phyloP scores from a whole-genome alignment of 441 rosid genomes.

The Geranium incanum region DNA sequence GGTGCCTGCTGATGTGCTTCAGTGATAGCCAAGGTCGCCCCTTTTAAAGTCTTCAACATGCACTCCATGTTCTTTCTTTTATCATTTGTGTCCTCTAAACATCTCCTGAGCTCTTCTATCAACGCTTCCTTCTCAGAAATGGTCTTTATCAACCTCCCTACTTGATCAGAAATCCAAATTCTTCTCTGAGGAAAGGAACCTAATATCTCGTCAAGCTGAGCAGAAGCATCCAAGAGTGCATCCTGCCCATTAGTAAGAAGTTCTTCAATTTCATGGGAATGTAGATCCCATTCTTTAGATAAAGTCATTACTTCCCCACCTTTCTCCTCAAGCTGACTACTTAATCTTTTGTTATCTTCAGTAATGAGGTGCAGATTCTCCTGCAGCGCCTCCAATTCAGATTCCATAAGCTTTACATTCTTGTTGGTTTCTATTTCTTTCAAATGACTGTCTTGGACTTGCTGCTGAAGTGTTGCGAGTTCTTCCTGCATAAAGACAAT shows the following conservation, averaged over 20 bases:
- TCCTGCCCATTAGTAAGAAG: constrained; percentile 67
- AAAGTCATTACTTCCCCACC: constrained; percentile 38
- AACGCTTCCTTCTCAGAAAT: constrained; percentile 65
- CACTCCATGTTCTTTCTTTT: constrained; percentile 65
- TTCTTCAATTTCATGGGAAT: constrained; percentile 69
- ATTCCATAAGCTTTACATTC: constrained; percentile 38
- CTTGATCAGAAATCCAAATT: constrained; percentile 86
- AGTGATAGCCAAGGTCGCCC: constrained; percentile 71
- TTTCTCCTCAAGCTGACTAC: constrained; percentile 34
- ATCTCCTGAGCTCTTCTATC: constrained; percentile 76
- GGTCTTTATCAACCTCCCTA: constrained; percentile 53
- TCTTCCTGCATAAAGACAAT: constrained; percentile 93
- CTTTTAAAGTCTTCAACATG: constrained; percentile 82
- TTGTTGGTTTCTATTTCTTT: constrained; percentile 56
- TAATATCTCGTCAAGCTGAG: constrained; percentile 66
- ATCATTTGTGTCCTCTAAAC: constrained; percentile 73
- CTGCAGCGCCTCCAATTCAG: constrained; percentile 49
- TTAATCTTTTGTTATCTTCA: constrained; percentile 55
- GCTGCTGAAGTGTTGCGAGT: constrained; percentile 76
- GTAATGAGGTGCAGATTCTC: constrained; percentile 38
- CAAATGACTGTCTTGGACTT: constrained; percentile 57
- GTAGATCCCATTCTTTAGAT: constrained; percentile 70
- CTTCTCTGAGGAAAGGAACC: constrained; percentile 68
- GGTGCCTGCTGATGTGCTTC: constrained; percentile 90
- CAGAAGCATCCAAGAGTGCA: constrained; percentile 58